Evolutionary conservation across 106 monocot species (phyloP), one percentile per base, ranked within the genome.

Genomic region (Dioscorea zingiberensis): DNA sequence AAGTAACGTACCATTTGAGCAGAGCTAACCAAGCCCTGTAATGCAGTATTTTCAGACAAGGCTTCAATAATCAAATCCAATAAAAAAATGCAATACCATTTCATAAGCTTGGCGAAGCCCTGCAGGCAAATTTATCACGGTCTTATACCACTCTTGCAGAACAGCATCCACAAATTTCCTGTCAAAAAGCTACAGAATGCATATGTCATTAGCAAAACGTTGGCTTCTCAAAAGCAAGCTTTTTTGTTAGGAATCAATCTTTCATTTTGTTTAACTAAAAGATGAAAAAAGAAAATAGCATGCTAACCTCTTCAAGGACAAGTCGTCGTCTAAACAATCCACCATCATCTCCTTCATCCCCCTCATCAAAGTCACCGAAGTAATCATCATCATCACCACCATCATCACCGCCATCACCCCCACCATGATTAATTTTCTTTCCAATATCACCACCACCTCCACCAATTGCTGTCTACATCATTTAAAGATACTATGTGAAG

Each of bases 301-400:
- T 63, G 25, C 63, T 49, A 71, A 98, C 98, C 98, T 98, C 98
- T 73, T 83, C 74, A 48, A 98, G 61, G 47, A 93, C 74, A 71
- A 89, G 58, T 16, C 98, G 78, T 60, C 83, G 82, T 74, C 98
- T 93, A 64, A 93, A 87, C 44, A 86, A 73, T 62, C 93, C 86
- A 48, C 93, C 89, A 48, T 93, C 93, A 69, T 84, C 98, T 60
- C 93, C 98, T 73, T 98, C 98, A 45, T 98, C 93, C 8, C 71
- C 85, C 54, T 98, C 98, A 82, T 98, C 98, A 78, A 98, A 98
- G 63, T 98, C 98, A 84, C 71, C 93, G 67, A 89, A 89, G 69
- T 98, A 98, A 48, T 98, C 86, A 87, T 98, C 98, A 73, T 98
- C 98, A 81, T 98, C 95, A 64, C 95, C 98, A 61, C 80, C 89